Base-by-base conservation (phyloP, 306 rosid genomes). In the Acacia crassicarpa region DNA sequence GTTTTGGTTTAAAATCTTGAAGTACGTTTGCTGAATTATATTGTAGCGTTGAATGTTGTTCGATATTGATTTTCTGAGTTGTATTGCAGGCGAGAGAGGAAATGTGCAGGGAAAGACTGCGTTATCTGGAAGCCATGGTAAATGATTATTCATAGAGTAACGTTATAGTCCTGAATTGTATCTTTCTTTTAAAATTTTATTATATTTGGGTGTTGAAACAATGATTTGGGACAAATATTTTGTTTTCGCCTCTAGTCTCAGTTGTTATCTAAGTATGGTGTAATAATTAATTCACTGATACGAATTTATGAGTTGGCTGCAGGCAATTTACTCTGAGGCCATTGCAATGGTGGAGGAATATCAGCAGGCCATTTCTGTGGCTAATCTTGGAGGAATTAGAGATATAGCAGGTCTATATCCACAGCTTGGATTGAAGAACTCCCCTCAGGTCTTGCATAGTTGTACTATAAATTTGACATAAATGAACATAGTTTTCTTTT, bases 71-170 rank as follows among this genome's bases (percentile, higher is more conserved):
- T 76, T 82, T 6, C 9, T 63, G 51, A 30, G 41, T 85, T 67
- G 19, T 15, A 69, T 81, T 88, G 83, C 90, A 95, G 98, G 99
- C 97, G 19, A 92, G 98, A 86, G 98, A 93, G 91, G 99, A 92
- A 90, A 95, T 95, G 99, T 91, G 90, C 78, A 82, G 93, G 90
- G 98, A 95, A 81, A 89, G 98, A 81, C 86, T 86, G 72, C 93
- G 97, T 20, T 93, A 93, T 83, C 78, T 93, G 85, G 97, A 95
- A 91, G 90, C 96, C 72, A 91, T 89, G 97, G 99, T 93, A 81
- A 81, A 70, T 41, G 35, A 35, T 80, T 20, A 20, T 80, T 32
- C 27, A 30, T 4, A 35, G 3, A 23, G 14, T 44, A 35, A 19
- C 10, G 20, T 15, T 46, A 6, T 63, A 25, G 73, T 30, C 61